Percentiles rank a stretch among this genome's conserved stretches.
Conservation (phyloP, 2,329 filamentous ascomycete species). For the Arthrobotrys musiformis region DNA sequence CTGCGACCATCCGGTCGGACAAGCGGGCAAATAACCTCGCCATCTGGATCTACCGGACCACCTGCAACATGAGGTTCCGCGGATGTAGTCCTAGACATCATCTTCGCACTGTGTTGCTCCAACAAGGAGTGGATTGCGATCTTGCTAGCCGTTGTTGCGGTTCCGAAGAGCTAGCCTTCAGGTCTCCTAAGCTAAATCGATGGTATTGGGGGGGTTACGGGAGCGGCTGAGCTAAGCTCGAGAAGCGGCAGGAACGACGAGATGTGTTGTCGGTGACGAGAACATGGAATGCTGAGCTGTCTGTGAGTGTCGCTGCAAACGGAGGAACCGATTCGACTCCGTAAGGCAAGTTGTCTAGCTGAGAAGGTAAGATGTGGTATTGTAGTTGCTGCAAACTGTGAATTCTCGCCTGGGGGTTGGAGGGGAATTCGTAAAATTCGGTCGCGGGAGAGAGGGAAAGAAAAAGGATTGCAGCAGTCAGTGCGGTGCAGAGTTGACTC, state of each 20-base stretch:
- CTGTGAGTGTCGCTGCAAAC: constrained; percentile 24
- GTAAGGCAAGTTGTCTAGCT: constrained; percentile 2
- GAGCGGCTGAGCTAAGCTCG: constrained; percentile 55
- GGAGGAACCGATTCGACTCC: constrained; percentile 54
- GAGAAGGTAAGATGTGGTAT: not conserved
- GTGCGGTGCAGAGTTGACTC: not conserved
- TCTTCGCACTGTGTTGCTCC: constrained; percentile 23
- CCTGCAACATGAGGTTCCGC: constrained; percentile 56
- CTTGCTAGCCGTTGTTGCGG: constrained; percentile 16
- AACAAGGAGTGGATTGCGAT: constrained; percentile 11
- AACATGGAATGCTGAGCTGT: constrained; percentile 53
- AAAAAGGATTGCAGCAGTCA: not conserved
- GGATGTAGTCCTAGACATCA: constrained; percentile 54
- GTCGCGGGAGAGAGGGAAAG: constrained; percentile 10
- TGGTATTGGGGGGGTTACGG: not conserved
- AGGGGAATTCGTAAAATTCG: constrained; percentile 2
- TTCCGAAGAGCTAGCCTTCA: constrained; percentile 25
- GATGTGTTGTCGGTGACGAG: constrained; percentile 55
- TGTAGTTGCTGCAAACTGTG: not conserved
- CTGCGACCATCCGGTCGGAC: constrained; percentile 95
- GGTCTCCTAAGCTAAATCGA: constrained; percentile 15
- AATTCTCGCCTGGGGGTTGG: not conserved
- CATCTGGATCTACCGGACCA: constrained; percentile 56
- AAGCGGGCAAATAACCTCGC: constrained; percentile 93
- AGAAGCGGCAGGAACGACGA: constrained; percentile 40